Evolutionary conservation across 169 alveolate species (phyloP).

Genomic region (Besnoitia besnoiti): DNA sequence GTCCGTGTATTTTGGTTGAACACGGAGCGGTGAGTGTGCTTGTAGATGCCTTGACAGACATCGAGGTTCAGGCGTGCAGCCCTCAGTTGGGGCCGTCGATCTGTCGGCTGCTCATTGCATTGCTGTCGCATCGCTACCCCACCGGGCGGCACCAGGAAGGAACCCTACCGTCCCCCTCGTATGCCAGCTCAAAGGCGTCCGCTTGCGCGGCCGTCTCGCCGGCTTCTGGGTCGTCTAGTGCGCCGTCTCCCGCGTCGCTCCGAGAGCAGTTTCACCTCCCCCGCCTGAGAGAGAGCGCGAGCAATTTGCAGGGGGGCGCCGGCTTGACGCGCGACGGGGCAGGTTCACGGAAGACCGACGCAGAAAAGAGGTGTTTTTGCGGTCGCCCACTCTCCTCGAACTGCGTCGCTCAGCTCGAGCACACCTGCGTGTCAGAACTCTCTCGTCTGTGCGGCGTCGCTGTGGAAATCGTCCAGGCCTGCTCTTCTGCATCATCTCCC

Average conservation of each 20-base stretch:
- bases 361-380: neutral
- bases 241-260: neutral
- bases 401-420: neutral
- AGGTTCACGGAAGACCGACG: neutral
- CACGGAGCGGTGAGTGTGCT: neutral
- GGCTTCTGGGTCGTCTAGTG: neutral
- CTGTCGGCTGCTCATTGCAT: neutral
- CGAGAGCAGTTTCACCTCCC: neutral
- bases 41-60: conserved; percentile 7
- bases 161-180: neutral
- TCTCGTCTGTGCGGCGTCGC: conserved; percentile 34
- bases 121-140: conserved; percentile 18
- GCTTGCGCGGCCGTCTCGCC: neutral
- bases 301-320: neutral
- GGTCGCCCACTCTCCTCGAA: neutral
- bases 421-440: neutral
- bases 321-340: neutral
- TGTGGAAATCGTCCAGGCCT: conserved; percentile 25
- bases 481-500: neutral
- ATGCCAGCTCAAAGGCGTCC: neutral
- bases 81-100: conserved; percentile 1
- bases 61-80: neutral
- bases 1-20: conserved; percentile 7
- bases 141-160: neutral
- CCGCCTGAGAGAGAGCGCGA: neutral